Evolutionary conservation across 2,329 filamentous ascomycete genomes (phyloP), one percentile per base, ranked within the genome.

Genomic region (Pseudocercospora fuligena): DNA sequence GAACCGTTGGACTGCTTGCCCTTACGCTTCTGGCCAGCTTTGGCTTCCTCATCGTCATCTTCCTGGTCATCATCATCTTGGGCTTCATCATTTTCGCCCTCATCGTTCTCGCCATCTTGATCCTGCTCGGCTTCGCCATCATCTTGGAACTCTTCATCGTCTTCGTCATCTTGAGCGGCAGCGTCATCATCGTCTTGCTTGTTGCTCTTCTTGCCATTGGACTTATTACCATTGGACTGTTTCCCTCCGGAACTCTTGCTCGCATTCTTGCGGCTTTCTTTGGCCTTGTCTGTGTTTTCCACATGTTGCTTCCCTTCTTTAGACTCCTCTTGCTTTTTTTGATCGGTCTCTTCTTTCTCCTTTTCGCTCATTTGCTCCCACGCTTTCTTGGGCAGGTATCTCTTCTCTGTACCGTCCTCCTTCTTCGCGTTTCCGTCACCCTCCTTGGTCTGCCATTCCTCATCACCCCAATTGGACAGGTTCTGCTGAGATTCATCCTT

Each of bases 401-500:
- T 71, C 72, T 83, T 80, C 67, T 80, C 73, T 1, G 79, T 81
- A 1, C 80, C 82, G 67, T 83, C 81, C 2, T 76, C 77, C 60
- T 82, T 72, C 65, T 81, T 81, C 1, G 83, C 82, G n/a, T 78
- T 74, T 0, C 78, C 82, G 6, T 75, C 78, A 0, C 82, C 82
- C 56, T 84, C 82, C 65, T 83, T 84, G 0, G 81, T 84, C 75
- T 84, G 81, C 81, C 82, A 84, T 5, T 84, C 80, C 62, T 84
- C 82, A n/a, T 83, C 75, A 0, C 74, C 77, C 82, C 83, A 84
- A 19, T 83, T 76, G 5, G 78, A 76, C 1, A 84, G 75, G 57
- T 82, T 74, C 72, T 82, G 79, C 61, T 83, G 81, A 4, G 78
- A 78, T 25, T 82, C 75, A 66, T 82, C 79, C 65, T 83, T 78